Base-by-base conservation (phyloP, 2,329 filamentous ascomycete species). In the Apiospora saccharicola region DNA sequence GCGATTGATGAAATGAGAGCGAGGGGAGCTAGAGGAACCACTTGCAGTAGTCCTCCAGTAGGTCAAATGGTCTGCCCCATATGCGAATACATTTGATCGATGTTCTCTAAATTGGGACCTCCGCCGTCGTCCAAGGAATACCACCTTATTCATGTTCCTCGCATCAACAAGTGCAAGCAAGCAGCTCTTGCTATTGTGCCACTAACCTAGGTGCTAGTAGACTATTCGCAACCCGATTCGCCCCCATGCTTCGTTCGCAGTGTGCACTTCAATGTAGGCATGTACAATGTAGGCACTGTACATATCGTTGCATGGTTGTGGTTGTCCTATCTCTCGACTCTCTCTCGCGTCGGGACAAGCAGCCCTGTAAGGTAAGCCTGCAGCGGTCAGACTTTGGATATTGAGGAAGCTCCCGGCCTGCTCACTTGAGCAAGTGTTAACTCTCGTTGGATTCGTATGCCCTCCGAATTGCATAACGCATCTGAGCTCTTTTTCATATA, bases 171-270 rank as follows among this genome's bases (percentile, higher is more conserved):
- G 51, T 57, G 57, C 57, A 41, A n/a, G 57, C 57, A 64, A 64
- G 49, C 57, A 64, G 57, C 57, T 64, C 57, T 64, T 64, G n/a
- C 57, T 64, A 64, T 64, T 41, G 57, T 64, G 57, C 57, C 57
- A 64, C 57, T 64, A 64, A 64, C 10, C 34, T 30, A 37, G 53
- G 22, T 19, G 41, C 57, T 64, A 64, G 57, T 64, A n/a, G 57
- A 64, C 53, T 64, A n/a, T 64, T 41, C 57, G 57, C 57, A 64
- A n/a, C 57, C 57, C 34, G 57, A 41, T 41, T 64, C 57, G 30
- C 22, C 19, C 19, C 57, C 19, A 37, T 61, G 8, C 37, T n/a
- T 37, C 30, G 5, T 61, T 37, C 16, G 19, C 6, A 19, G 26
- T 30, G 14, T 16, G 14, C 13, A 57, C 24, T 30, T 30, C 26